Evolutionary conservation across 306 rosid genomes (phyloP).

Genomic region (Pterocarpus santalinus): DNA sequence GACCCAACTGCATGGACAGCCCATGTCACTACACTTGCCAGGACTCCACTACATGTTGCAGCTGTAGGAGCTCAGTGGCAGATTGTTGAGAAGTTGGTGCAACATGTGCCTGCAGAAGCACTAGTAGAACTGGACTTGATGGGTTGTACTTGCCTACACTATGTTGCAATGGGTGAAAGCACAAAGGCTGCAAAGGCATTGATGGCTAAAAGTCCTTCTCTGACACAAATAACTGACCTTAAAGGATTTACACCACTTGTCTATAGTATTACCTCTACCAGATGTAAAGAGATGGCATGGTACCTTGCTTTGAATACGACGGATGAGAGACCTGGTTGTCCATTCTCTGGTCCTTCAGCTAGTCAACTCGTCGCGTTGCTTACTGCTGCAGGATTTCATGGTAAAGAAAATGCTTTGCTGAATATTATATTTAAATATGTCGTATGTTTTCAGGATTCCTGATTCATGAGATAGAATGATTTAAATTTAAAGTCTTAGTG

Average conservation of each 20-base stretch:
- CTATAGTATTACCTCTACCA: slow-evolving; percentile 44
- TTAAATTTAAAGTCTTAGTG: slow-evolving; percentile 1
- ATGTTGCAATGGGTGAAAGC: slow-evolving; percentile 60
- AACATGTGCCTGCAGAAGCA: slow-evolving; percentile 42
- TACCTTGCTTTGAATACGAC: slow-evolving; percentile 60
- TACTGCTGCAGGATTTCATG: slow-evolving; percentile 64
- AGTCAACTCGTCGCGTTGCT: slow-evolving; percentile 52
- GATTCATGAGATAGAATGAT: background rate
- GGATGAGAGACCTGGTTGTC: slow-evolving; percentile 51
- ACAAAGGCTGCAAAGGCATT: slow-evolving; percentile 53
- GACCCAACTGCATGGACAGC: slow-evolving; percentile 57
- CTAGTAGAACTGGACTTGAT: slow-evolving; percentile 46
- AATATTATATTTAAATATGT: background rate
- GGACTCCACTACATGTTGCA: slow-evolving; percentile 56
- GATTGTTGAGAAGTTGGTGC: slow-evolving; percentile 52
- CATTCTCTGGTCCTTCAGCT: slow-evolving; percentile 57
- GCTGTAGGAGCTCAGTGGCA: slow-evolving; percentile 59
- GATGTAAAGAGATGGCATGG: slow-evolving; percentile 62
- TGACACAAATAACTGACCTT: slow-evolving; percentile 50
- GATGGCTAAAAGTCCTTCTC: slow-evolving; percentile 46
- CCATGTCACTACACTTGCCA: slow-evolving; percentile 45
- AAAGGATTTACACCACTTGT: slow-evolving; percentile 59
- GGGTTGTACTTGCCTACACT: slow-evolving; percentile 61
- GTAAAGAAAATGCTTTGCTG: slow-evolving; percentile 43
- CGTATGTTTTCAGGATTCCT: background rate